Evolutionary conservation across 441 rosid species (phyloP), one percentile per base, ranked within the genome.

Genomic region (Gossypium davidsonii): DNA sequence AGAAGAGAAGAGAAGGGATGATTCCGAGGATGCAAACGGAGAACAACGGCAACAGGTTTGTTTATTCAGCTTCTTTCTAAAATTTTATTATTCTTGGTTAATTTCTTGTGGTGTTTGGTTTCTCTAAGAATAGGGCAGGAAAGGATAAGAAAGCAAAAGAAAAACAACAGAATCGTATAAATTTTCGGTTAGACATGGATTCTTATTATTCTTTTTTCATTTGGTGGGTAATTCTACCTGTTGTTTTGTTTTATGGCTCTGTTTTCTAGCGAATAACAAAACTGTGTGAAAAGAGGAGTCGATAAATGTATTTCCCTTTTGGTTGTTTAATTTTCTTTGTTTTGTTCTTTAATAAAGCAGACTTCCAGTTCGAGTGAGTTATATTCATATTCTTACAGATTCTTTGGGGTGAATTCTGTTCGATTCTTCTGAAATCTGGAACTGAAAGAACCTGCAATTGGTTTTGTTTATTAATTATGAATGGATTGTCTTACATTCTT

Each of bases 1-100:
- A 57, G 84, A 80, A 74, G 89, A 80, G 59, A 76, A 70, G 66
- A 83, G 79, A 39, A 79, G 72, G 81, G 85, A 77, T 61, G 85
- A 81, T 75, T 71, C 80, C 14, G 85, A 83, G 59, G 82, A 75
- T 53, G 72, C 72, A 62, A 74, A 79, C 52, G 73, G 18, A 74
- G 84, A 78, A 42, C 31, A 44, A 21, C 17, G 6, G 9, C 8
- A 46, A 65, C 85, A 85, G 94, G 92, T 87, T 67, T 28, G 31
- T 71, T 71, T 26, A 10, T 69, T 44, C 67, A 46, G 52, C 23
- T 20, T 67, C 57, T 64, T 49, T 14, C 57, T 34, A 20, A 2
- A 11, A 6, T 21, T 25, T 6, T 23, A 12, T 60, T 48, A 15
- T 26, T 52, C 56, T 56, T n/a, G 23, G 23, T 21, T 20, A 11